These are phyloP conservation scores for Volvox carteri DNA, from an alignment of 163 green algal genomes.

Conservation along the genomic window DNA sequence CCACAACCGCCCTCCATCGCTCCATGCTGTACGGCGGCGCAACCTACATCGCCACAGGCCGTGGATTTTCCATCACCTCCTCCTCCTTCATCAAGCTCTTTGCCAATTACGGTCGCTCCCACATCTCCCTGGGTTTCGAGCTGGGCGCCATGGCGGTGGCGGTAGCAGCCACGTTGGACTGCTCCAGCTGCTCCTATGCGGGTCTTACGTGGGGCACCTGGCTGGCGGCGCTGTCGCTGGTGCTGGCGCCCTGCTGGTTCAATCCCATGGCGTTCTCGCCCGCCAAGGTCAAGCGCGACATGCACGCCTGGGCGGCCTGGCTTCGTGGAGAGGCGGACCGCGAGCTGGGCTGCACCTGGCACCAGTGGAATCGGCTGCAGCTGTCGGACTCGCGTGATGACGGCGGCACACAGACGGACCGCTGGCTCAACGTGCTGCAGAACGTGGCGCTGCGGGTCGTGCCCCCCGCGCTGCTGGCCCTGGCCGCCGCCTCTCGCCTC, in stretches of 20 bases:
- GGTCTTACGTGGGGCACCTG: slow-evolving; percentile 77
- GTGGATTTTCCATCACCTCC: slow-evolving; percentile 78
- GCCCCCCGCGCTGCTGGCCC: slow-evolving; percentile 54
- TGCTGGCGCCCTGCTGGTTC: slow-evolving; percentile 82
- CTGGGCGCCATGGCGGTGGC: slow-evolving; percentile 76
- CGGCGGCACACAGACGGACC: slow-evolving; percentile 52
- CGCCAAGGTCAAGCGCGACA: slow-evolving; percentile 61
- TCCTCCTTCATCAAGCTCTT: slow-evolving; percentile 77
- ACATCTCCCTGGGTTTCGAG: slow-evolving; percentile 80
- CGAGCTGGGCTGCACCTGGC: slow-evolving; percentile 51
- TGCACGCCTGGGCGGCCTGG: slow-evolving; percentile 49
- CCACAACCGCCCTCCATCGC: slow-evolving; percentile 37
- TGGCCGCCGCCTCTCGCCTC: slow-evolving; percentile 55
- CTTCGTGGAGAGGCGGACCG: slow-evolving; percentile 57
- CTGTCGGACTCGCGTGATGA: slow-evolving; percentile 55
- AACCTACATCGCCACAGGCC: slow-evolving; percentile 83
- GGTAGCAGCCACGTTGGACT: slow-evolving; percentile 60
- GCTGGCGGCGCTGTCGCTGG: slow-evolving; percentile 77
- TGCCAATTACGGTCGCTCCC: slow-evolving; percentile 77
- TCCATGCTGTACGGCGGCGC: slow-evolving; percentile 84
- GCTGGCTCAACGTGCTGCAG: slow-evolving; percentile 31
- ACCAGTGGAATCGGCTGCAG: slow-evolving; percentile 58
- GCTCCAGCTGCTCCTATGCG: slow-evolving; percentile 63
- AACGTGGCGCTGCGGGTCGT: slow-evolving; percentile 1
- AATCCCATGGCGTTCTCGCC: slow-evolving; percentile 79